Evolutionary conservation across 192 early-diverging fungal species (phyloP).

Genomic region (Coemansia sp.): DNA sequence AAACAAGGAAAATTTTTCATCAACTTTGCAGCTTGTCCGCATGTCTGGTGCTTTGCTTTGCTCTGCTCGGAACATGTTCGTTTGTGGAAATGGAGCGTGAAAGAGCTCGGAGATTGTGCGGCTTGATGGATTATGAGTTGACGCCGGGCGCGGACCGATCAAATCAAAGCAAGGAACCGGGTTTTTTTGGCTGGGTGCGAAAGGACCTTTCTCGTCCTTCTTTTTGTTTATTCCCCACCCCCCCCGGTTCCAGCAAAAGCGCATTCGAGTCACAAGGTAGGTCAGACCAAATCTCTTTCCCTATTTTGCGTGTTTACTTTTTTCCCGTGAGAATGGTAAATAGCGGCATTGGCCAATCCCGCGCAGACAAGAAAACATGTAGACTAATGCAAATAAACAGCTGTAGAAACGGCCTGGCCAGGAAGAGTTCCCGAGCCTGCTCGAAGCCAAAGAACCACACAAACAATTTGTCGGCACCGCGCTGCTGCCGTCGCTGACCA

Average conservation of each 20-base stretch:
- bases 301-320: background rate
- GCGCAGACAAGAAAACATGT: background rate
- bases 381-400: background rate
- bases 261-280: background rate
- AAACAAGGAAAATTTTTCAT: constrained; percentile 5
- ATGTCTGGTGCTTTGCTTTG: background rate
- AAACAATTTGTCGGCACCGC: constrained; percentile 45
- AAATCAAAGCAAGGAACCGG: background rate
- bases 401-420: background rate
- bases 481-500: constrained; percentile 38
- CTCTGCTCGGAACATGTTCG: no score
- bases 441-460: constrained; percentile 3
- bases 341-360: constrained; percentile 4
- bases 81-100: no score
- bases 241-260: background rate
- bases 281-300: background rate
- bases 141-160: constrained; percentile 4
- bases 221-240: background rate
- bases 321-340: constrained; percentile 1
- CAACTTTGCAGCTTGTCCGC: constrained; percentile 1
- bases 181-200: background rate
- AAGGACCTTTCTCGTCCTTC: background rate
- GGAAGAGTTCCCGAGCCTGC: constrained; percentile 24
- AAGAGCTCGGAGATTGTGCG: no score
- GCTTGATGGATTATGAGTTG: no score